These are phyloP conservation scores for Helicostylum pulchrum DNA, from an alignment of 192 early-diverging fungal species.

Conservation along the genomic window DNA sequence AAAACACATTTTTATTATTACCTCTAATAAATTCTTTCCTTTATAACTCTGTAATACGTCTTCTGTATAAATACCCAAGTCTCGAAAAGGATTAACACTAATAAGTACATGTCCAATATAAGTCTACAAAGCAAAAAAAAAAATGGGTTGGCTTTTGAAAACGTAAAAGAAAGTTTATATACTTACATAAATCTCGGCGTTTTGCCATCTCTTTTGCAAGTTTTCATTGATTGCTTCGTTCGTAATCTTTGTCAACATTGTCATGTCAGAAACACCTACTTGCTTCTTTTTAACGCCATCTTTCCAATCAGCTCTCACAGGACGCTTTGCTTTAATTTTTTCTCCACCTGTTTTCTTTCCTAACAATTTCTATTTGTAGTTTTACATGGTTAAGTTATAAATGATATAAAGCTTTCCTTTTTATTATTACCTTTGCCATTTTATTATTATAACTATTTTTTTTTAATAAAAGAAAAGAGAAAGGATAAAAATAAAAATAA, in stretches of 20 bases:
- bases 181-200: slow-evolving; percentile 86
- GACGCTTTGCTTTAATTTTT: slow-evolving; percentile 39
- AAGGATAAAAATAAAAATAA: background rate
- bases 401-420: background rate
- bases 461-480: background rate
- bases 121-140: slow-evolving; percentile 55
- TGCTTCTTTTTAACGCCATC: slow-evolving; percentile 75
- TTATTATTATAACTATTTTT: background rate
- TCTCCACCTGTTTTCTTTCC: slow-evolving; percentile 23
- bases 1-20: slow-evolving; percentile 20
- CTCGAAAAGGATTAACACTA: slow-evolving; percentile 95
- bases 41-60: slow-evolving; percentile 83
- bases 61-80: slow-evolving; percentile 92
- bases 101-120: slow-evolving; percentile 92
- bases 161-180: slow-evolving; percentile 1
- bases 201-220: slow-evolving; percentile 83
- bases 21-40: slow-evolving; percentile 82
- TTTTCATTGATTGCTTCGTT: slow-evolving; percentile 96
- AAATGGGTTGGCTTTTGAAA: background rate
- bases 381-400: no score
- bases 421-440: slow-evolving; percentile 12
- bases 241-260: slow-evolving; percentile 87
- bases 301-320: slow-evolving; percentile 67
- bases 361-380: slow-evolving; percentile 3
- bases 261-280: slow-evolving; percentile 85